phyloP scores from a whole-genome alignment of 495 filamentous ascomycete genomes.

The Aspergillus egyptiacus region DNA sequence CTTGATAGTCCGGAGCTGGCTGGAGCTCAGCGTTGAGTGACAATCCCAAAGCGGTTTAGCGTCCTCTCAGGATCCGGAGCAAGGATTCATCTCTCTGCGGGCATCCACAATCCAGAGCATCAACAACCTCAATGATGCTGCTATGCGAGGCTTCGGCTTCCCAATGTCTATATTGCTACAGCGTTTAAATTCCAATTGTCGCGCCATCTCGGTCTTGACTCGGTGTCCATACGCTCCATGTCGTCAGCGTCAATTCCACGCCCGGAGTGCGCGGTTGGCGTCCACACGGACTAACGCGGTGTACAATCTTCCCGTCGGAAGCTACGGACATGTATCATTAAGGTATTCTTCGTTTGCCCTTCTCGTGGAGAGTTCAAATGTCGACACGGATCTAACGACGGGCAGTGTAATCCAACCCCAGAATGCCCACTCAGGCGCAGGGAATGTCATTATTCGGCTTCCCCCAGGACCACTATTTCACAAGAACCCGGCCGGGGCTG shows the following conservation, averaged over 20 bases:
- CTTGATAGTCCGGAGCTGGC: too few species aligned
- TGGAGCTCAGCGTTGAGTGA: too few species aligned
- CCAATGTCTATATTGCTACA: not conserved
- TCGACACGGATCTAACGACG: too few species aligned
- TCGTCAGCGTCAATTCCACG: not conserved
- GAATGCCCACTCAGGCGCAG: not conserved
- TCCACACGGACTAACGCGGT: not conserved
- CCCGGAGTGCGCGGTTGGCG: not conserved
- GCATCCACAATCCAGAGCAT: not conserved
- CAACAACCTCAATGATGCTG: conserved; percentile 5
- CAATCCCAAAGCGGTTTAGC: not conserved
- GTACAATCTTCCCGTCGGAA: conserved; percentile 27
- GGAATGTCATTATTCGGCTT: conserved; percentile 35
- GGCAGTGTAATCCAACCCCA: conserved; percentile 26
- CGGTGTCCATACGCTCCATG: not conserved
- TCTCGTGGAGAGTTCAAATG: too few species aligned
- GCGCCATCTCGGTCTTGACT: not conserved
- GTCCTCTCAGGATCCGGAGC: not conserved
- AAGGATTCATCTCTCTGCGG: not conserved
- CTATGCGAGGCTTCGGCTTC: not conserved
- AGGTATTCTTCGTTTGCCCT: conserved; percentile 26
- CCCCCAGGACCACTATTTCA: conserved; percentile 35
- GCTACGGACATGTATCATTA: conserved; percentile 29
- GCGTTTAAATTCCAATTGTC: not conserved
- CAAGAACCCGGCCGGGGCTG: not conserved